Conservation (phyloP, 2,329 filamentous ascomycete species). For the Dothistroma septosporum region DNA sequence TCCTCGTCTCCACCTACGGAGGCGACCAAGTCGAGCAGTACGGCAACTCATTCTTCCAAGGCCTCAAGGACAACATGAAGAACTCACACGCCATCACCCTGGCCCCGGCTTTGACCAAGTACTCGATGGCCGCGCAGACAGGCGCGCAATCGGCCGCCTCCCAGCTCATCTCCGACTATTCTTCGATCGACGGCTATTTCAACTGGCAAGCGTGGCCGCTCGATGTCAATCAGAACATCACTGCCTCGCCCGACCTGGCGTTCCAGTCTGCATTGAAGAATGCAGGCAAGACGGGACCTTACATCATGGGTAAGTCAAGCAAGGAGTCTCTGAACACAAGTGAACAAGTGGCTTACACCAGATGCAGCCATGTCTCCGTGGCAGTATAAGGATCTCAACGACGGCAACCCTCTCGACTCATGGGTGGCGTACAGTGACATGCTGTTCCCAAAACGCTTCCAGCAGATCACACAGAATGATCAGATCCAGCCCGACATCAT, state of each 20-base stretch:
- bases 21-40: slow-evolving; percentile 34
- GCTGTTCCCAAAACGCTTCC: slow-evolving; percentile 35
- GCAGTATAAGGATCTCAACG: slow-evolving; percentile 40
- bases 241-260: slow-evolving; percentile 31
- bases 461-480: slow-evolving; percentile 25
- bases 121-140: slow-evolving; percentile 31
- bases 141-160: slow-evolving; percentile 24
- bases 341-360: slow-evolving; percentile 26
- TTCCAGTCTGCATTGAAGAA: slow-evolving; percentile 35
- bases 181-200: slow-evolving; percentile 37
- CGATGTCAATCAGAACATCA: slow-evolving; percentile 32
- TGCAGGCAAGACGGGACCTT: slow-evolving; percentile 35
- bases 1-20: slow-evolving; percentile 37
- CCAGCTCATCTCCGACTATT: slow-evolving; percentile 32
- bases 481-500: slow-evolving; percentile 38
- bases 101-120: slow-evolving; percentile 34
- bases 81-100: slow-evolving; percentile 32
- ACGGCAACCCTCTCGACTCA: slow-evolving; percentile 33
- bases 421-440: slow-evolving; percentile 39
- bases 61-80: slow-evolving; percentile 33
- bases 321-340: slow-evolving; percentile 14
- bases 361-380: slow-evolving; percentile 37
- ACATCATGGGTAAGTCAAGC: slow-evolving; percentile 37
- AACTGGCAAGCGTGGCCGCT: slow-evolving; percentile 42
- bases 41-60: slow-evolving; percentile 36